These are phyloP conservation scores for Entophlyctis luteolus DNA, from an alignment of 192 early-diverging fungal species.

Conservation along the genomic window DNA sequence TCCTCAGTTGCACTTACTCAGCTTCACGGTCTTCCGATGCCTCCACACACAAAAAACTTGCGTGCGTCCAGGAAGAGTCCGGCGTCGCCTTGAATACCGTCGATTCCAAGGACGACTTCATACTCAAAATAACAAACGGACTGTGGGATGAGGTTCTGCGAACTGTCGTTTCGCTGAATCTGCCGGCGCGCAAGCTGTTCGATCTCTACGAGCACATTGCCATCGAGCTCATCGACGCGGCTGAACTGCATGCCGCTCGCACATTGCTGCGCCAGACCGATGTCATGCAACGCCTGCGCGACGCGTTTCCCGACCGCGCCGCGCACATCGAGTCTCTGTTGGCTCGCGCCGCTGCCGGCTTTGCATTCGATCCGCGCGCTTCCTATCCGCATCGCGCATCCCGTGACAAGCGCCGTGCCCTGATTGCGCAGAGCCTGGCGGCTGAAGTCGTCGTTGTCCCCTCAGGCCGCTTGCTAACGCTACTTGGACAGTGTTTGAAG, in stretches of 20 bases:
- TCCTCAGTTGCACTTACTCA: no score
- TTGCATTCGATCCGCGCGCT: slow-evolving; percentile 68
- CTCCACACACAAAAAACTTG: neutral
- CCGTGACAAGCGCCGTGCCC: slow-evolving; percentile 69
- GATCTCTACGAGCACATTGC: slow-evolving; percentile 92
- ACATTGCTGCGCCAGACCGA: slow-evolving; percentile 84
- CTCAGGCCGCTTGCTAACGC: slow-evolving; percentile 73
- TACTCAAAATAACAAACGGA: slow-evolving; percentile 69
- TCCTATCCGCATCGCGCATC: slow-evolving; percentile 60
- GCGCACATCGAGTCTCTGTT: slow-evolving; percentile 57
- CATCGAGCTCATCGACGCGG: slow-evolving; percentile 80
- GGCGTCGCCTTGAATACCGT: slow-evolving; percentile 78
- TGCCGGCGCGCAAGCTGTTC: slow-evolving; percentile 62
- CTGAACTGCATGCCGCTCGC: slow-evolving; percentile 77
- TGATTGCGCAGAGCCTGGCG: slow-evolving; percentile 64
- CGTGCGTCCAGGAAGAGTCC: slow-evolving; percentile 67
- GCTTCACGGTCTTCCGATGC: no score
- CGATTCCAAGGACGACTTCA: slow-evolving; percentile 72
- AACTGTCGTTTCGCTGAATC: slow-evolving; percentile 25
- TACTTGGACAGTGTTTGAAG: slow-evolving; percentile 83
- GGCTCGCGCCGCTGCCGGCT: slow-evolving; percentile 75
- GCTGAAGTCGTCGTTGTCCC: slow-evolving; percentile 67
- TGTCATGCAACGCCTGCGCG: slow-evolving; percentile 78
- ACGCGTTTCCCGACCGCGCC: slow-evolving; percentile 66
- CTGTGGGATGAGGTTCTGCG: slow-evolving; percentile 83